Evolutionary conservation across 2,329 filamentous ascomycete genomes (phyloP).

Genomic region (Coniochaeta sp.): DNA sequence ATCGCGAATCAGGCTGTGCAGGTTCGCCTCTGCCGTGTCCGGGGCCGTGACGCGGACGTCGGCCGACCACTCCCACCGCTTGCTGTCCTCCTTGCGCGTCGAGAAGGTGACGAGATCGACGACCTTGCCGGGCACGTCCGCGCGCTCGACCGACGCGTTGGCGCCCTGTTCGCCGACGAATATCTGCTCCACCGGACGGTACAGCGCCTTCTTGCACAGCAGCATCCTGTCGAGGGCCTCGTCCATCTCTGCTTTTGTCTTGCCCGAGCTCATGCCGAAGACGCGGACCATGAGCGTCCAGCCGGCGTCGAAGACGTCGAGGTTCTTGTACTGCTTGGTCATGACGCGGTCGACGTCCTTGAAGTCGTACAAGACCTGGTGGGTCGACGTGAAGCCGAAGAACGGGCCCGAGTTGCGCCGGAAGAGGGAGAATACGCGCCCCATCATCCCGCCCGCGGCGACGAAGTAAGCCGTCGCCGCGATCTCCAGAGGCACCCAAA

Average conservation of each 20-base stretch:
- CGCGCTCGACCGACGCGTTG: slow-evolving; percentile 5
- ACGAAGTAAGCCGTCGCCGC: not conserved
- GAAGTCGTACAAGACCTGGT: slow-evolving; percentile 17
- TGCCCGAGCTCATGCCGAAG: slow-evolving; percentile 6
- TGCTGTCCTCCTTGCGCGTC: not conserved
- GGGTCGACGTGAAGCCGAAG: slow-evolving; percentile 16
- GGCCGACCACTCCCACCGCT: slow-evolving; percentile 9
- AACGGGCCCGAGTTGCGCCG: not conserved
- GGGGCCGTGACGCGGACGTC: slow-evolving; percentile 1
- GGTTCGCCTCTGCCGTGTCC: slow-evolving; percentile 6
- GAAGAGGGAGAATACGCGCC: not conserved
- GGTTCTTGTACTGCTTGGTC: slow-evolving; percentile 3
- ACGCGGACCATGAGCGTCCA: slow-evolving; percentile 6
- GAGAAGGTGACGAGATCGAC: slow-evolving; percentile 7
- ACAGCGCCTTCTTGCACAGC: not conserved
- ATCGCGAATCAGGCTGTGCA: slow-evolving; percentile 8
- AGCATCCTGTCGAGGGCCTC: not conserved
- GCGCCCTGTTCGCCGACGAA: slow-evolving; percentile 8
- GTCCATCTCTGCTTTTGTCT: slow-evolving; percentile 1
- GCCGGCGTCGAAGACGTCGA: not conserved
- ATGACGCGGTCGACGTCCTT: slow-evolving; percentile 8
- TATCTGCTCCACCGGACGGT: slow-evolving; percentile 4
- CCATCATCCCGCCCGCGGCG: not conserved
- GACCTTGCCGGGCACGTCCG: slow-evolving; percentile 2
- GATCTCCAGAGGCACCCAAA: not conserved